phyloP scores from a whole-genome alignment of 2,329 filamentous ascomycete species.

The Pseudogymnoascus sp. region DNA sequence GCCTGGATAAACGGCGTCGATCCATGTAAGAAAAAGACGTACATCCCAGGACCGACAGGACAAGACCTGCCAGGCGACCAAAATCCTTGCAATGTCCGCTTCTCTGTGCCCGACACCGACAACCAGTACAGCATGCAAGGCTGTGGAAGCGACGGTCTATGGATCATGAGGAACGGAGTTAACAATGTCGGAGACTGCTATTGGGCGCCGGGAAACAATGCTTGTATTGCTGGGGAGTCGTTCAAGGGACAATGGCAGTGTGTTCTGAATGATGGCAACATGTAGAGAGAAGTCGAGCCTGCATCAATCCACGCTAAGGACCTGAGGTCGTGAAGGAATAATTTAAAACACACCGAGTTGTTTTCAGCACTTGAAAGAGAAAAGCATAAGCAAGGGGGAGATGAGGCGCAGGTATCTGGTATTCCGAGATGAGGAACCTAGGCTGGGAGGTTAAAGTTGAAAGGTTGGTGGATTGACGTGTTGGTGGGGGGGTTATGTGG shows the following conservation, averaged over 20 bases:
- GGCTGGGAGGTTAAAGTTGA: neutral
- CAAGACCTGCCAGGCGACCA: neutral
- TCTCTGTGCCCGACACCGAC: neutral
- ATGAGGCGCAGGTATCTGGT: no score
- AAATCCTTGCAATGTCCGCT: neutral
- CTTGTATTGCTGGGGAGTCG: neutral
- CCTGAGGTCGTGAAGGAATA: no score
- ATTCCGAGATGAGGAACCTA: neutral
- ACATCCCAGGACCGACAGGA: neutral
- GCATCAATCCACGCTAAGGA: neutral
- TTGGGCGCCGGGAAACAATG: neutral
- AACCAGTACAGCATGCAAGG: neutral
- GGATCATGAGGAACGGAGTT: neutral
- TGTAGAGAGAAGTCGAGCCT: neutral
- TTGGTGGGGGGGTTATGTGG: neutral
- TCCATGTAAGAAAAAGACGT: neutral
- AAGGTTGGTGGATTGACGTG: no score
- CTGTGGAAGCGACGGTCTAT: neutral
- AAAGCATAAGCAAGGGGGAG: no score
- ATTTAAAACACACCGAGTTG: no score
- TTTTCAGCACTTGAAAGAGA: no score
- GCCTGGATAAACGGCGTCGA: neutral
- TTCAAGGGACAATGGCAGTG: neutral
- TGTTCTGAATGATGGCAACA: slow-evolving; percentile 1
- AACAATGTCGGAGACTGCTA: neutral